Conservation (phyloP, 2,329 filamentous ascomycete species). For the Metarhizium guizhouense region DNA sequence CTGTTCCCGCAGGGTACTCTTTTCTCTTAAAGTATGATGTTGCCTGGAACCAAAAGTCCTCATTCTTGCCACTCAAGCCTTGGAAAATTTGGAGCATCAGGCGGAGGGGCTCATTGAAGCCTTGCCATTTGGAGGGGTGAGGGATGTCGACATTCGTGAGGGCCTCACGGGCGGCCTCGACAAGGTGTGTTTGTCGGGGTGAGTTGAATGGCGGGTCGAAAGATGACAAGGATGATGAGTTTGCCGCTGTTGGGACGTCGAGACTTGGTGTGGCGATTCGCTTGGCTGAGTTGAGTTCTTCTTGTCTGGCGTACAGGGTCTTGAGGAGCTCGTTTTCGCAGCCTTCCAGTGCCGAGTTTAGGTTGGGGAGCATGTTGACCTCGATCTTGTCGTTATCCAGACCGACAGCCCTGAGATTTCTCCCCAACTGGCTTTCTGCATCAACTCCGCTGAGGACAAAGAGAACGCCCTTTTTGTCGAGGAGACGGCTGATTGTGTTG, state of each 20-base stretch:
- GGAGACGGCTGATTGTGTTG: conserved; percentile 78
- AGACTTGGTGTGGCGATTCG: conserved; percentile 33
- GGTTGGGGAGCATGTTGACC: conserved; percentile 74
- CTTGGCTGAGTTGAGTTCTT: conserved; percentile 43
- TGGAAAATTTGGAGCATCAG: conserved; percentile 95
- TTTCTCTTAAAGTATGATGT: conserved; percentile 65
- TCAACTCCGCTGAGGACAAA: conserved; percentile 79
- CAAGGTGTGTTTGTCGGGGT: conserved; percentile 69
- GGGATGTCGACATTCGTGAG: conserved; percentile 57
- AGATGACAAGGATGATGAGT: conserved; percentile 22
- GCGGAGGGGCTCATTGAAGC: conserved; percentile 81
- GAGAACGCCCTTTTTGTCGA: conserved; percentile 67
- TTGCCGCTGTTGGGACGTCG: conserved; percentile 34
- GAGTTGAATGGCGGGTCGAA: conserved; percentile 54
- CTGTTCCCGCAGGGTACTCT: conserved; percentile 57
- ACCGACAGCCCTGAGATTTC: conserved; percentile 73
- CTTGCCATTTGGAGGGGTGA: conserved; percentile 62
- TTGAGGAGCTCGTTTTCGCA: conserved; percentile 93
- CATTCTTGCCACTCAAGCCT: conserved; percentile 73
- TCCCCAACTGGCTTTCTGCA: conserved; percentile 64
- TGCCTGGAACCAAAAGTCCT: conserved; percentile 90
- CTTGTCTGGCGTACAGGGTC: conserved; percentile 64
- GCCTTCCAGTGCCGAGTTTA: conserved; percentile 87
- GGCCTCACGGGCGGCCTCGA: conserved; percentile 67
- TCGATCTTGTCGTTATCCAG: conserved; percentile 64